Percentiles rank a stretch among this genome's conserved stretches.
phyloP scores from a whole-genome alignment of 441 rosid genomes.

The Erodium moschatum region DNA sequence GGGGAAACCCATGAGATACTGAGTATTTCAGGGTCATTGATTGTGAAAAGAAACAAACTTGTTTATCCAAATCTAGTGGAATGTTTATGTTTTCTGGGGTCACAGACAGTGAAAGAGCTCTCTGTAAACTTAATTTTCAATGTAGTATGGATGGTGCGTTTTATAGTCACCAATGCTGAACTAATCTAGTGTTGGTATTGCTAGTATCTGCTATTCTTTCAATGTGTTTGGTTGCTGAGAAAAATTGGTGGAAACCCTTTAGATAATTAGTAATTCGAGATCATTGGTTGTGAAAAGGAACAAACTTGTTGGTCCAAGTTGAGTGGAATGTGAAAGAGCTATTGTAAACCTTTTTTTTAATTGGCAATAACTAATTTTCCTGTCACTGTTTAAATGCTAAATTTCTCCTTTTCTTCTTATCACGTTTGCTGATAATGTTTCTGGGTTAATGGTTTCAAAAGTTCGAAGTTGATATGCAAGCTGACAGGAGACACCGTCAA shows the following conservation, averaged over 20 bases:
- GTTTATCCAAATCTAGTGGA: too few species aligned
- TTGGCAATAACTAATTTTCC: neutral
- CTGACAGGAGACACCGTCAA: constrained; percentile 79
- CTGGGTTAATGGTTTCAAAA: neutral
- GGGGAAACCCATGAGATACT: too few species aligned
- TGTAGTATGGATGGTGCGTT: neutral
- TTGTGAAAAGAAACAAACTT: too few species aligned
- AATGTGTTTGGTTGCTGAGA: neutral
- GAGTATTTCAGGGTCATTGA: too few species aligned
- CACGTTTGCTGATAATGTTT: neutral
- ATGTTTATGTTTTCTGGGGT: too few species aligned
- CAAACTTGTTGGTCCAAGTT: neutral
- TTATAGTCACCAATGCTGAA: neutral
- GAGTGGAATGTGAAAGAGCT: neutral
- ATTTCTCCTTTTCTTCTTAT: too few species aligned
- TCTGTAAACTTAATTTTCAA: too few species aligned
- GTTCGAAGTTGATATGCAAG: constrained; percentile 62
- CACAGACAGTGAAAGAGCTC: too few species aligned
- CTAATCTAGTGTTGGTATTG: neutral
- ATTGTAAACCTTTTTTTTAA: too few species aligned
- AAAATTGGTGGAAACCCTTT: neutral
- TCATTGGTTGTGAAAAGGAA: neutral
- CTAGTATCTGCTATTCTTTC: too few species aligned
- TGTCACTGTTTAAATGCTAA: neutral
- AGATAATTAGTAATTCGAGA: neutral